Conservation (phyloP, 345 rosid genomes). For the Limnanthes douglasii region DNA sequence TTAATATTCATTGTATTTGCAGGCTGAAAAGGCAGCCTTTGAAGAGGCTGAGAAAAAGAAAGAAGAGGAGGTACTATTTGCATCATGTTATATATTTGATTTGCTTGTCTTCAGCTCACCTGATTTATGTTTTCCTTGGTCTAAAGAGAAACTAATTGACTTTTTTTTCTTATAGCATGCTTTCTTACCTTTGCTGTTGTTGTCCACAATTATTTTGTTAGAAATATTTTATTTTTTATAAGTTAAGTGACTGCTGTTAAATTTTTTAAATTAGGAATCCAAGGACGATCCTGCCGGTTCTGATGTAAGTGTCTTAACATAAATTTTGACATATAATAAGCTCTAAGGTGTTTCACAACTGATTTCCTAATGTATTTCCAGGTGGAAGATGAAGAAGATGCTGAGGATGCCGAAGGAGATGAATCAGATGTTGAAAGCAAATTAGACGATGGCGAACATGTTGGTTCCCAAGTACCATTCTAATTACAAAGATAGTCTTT, state of each 20-base stretch:
- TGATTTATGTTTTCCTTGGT: too few species aligned
- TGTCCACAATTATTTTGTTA: background rate
- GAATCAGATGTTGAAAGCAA: conserved; percentile 36
- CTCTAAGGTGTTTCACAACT: background rate
- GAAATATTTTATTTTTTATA: too few species aligned
- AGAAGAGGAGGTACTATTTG: conserved; percentile 63
- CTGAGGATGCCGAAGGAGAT: conserved; percentile 24
- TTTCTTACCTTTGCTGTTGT: background rate
- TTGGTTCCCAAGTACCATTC: too few species aligned
- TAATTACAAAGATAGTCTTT: too few species aligned
- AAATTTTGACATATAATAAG: background rate
- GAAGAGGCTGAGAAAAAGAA: conserved; percentile 81
- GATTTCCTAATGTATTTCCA: conserved; percentile 6
- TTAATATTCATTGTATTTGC: conserved; percentile 12
- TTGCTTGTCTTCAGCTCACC: too few species aligned
- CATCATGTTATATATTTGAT: too few species aligned
- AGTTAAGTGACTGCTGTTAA: too few species aligned
- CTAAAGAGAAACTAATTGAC: too few species aligned
- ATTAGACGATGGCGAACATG: too few species aligned
- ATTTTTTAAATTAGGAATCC: conserved; percentile 32
- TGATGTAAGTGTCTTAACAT: conserved; percentile 44
- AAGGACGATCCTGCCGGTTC: conserved; percentile 50
- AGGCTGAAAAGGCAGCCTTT: conserved; percentile 97
- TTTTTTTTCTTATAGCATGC: background rate
- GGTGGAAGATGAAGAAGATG: conserved; percentile 60